These are phyloP conservation scores for Amauroascus verrucosus DNA, from an alignment of 2,329 filamentous ascomycete species.

Conservation along the genomic window DNA sequence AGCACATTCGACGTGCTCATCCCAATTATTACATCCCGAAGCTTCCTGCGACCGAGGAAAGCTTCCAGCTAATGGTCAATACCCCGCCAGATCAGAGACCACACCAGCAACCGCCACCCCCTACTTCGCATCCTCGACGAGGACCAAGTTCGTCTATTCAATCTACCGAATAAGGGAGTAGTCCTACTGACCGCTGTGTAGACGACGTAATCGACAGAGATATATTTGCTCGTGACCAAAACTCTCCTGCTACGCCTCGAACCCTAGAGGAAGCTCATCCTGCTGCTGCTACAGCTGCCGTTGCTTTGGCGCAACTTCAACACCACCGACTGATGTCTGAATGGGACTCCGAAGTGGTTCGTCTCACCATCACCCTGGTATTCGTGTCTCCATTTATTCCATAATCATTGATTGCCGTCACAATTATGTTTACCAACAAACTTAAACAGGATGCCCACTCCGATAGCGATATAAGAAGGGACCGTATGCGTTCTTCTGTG, in stretches of 20 bases:
- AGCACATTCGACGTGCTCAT: conserved; percentile 95
- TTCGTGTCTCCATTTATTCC: conserved; percentile 20
- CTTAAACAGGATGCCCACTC: conserved; percentile 57
- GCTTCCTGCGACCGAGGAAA: conserved; percentile 94
- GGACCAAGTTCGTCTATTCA: conserved; percentile 11
- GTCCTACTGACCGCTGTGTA: conserved; percentile 19
- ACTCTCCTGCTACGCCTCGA: conserved; percentile 58
- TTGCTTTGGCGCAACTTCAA: conserved; percentile 75
- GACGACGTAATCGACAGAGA: conserved; percentile 54
- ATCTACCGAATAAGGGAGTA: not conserved
- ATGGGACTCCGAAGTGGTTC: conserved; percentile 68
- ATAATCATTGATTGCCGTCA: conserved; percentile 14
- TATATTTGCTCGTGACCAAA: conserved; percentile 57
- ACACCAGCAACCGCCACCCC: conserved; percentile 36
- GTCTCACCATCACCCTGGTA: conserved; percentile 24
- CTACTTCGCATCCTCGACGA: conserved; percentile 15
- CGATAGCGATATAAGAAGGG: conserved; percentile 56
- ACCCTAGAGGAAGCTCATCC: conserved; percentile 54
- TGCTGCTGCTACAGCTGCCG: conserved; percentile 67
- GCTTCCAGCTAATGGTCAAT: conserved; percentile 93
- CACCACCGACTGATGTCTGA: conserved; percentile 65
- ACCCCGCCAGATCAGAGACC: conserved; percentile 67
- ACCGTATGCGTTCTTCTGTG: conserved; percentile 54
- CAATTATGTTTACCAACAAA: conserved; percentile 13
- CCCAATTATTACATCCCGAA: conserved; percentile 96